Conservation (phyloP, 2,329 filamentous ascomycete species). For the Beauveria varroae region DNA sequence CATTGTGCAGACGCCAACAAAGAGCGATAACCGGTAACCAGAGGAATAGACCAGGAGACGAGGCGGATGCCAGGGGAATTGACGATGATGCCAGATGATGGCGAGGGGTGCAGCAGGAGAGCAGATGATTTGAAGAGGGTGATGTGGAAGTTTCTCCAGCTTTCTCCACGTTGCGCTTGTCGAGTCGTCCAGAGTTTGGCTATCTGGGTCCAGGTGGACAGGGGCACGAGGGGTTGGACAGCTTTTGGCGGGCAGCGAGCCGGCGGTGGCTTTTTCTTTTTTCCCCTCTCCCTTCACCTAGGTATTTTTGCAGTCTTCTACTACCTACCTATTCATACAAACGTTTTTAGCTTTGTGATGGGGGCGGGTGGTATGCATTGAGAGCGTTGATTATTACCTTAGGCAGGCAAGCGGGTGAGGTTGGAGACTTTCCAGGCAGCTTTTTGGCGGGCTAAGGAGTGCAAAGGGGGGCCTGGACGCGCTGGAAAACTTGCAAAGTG, state of each 20-base stretch:
- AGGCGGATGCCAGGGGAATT: conserved; percentile 23
- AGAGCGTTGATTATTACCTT: too few relatives aligned
- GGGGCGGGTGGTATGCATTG: too few relatives aligned
- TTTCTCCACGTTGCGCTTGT: conserved; percentile 22
- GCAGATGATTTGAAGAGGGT: conserved; percentile 27
- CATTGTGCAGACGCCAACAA: conserved; percentile 29
- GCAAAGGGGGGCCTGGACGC: too few relatives aligned
- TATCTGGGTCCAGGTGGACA: conserved; percentile 8
- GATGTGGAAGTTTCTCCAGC: conserved; percentile 35
- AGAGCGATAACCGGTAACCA: conserved; percentile 32
- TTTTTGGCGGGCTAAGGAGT: too few relatives aligned
- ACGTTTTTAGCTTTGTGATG: too few relatives aligned
- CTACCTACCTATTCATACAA: too few relatives aligned
- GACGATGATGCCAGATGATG: conserved; percentile 18
- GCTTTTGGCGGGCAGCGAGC: background rate
- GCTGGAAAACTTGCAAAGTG: background rate
- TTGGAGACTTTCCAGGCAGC: too few relatives aligned
- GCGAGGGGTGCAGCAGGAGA: conserved; percentile 19
- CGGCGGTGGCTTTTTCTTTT: background rate
- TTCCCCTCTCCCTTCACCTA: background rate
- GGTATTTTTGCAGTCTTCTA: too few relatives aligned
- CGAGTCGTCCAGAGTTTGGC: conserved; percentile 9
- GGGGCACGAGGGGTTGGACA: conserved; percentile 13
- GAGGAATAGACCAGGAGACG: conserved; percentile 31
- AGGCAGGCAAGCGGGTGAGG: too few relatives aligned